These are phyloP conservation scores for Basidiobolus meristosporus DNA, from an alignment of 371 early-diverging fungal species.

Conservation along the genomic window DNA sequence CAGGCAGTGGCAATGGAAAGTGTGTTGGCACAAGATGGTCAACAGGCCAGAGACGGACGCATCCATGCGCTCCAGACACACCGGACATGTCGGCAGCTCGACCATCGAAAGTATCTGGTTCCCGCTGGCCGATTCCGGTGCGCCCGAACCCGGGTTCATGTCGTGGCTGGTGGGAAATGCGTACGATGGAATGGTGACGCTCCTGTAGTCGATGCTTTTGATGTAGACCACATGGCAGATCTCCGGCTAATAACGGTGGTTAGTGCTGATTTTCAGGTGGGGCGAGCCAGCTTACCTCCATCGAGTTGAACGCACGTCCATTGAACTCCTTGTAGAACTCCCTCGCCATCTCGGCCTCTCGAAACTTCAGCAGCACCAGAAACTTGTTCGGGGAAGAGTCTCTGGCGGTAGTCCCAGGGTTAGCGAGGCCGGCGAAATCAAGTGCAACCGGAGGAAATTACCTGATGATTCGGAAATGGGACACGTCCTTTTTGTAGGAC, in stretches of 20 bases:
- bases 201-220: no score
- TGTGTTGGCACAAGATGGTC: conserved; percentile 85
- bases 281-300: conserved; percentile 36
- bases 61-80: conserved; percentile 86
- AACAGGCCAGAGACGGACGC: conserved; percentile 58
- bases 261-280: no score
- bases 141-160: no score
- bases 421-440: not conserved
- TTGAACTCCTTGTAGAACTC: conserved; percentile 55
- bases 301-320: conserved; percentile 60
- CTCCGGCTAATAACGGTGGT: no score
- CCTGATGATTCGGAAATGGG: conserved; percentile 50
- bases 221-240: no score
- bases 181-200: no score
- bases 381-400: conserved; percentile 68
- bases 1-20: conserved; percentile 79
- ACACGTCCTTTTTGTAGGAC: conserved; percentile 21
- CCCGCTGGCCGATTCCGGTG: no score
- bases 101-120: no score
- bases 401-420: conserved; percentile 11
- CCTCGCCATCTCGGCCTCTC: conserved; percentile 25
- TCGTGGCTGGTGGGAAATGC: no score
- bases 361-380: conserved; percentile 60
- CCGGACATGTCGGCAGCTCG: conserved; percentile 82
- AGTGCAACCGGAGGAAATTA: conserved; percentile 5